Evolutionary conservation across 164 flowering plant genomes (phyloP).

Genomic region (Tetracentron sinense): DNA sequence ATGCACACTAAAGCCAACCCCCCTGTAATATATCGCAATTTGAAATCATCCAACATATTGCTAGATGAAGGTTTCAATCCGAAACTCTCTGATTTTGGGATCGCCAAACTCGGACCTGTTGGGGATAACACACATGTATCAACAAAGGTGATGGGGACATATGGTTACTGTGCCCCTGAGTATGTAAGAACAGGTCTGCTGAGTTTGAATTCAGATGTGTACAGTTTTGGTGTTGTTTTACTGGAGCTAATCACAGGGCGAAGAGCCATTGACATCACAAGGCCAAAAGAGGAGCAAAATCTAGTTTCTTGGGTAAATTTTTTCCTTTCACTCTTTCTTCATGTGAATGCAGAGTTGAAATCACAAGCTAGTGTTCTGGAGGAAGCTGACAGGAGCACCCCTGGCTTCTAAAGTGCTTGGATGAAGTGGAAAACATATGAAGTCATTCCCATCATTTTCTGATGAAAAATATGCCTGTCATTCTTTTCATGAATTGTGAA

Average conservation of each 20-base stretch:
- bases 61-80: slow-evolving; percentile 49
- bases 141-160: slow-evolving; percentile 64
- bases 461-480: too few relatives aligned
- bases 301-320: slow-evolving; percentile 58
- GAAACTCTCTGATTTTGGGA: slow-evolving; percentile 69
- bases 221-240: slow-evolving; percentile 72
- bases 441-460: too few relatives aligned
- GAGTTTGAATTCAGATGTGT: slow-evolving; percentile 62
- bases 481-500: too few relatives aligned
- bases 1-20: slow-evolving; percentile 69
- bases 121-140: slow-evolving; percentile 49
- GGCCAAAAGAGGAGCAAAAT: slow-evolving; percentile 41
- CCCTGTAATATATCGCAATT: slow-evolving; percentile 62
- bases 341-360: too few relatives aligned
- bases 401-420: too few relatives aligned
- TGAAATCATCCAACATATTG: slow-evolving; percentile 65
- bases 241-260: slow-evolving; percentile 66
- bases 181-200: slow-evolving; percentile 53
- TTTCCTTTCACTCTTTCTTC: not conserved
- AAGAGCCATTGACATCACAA: slow-evolving; percentile 46
- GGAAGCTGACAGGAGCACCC: too few relatives aligned
- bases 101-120: slow-evolving; percentile 68
- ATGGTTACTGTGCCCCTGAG: slow-evolving; percentile 58
- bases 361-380: too few relatives aligned
- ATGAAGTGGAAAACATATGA: too few relatives aligned